Conservation (phyloP, 768 basidiomycete species). For the Galerina sulciceps region DNA sequence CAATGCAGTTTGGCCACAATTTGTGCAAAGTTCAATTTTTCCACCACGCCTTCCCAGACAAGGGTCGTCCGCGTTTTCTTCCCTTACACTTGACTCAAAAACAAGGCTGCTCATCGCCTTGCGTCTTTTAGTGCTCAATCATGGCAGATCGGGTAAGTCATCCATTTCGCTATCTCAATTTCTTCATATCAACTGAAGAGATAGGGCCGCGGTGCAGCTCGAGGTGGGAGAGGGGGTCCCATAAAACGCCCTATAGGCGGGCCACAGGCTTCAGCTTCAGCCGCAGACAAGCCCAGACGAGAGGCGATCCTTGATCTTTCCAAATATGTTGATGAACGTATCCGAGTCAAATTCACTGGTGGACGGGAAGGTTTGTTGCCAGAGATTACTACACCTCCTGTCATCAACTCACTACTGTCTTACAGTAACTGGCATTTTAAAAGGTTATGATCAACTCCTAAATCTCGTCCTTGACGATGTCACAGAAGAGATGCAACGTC, state of each 20-base stretch:
- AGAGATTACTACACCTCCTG: neutral
- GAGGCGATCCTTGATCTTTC: constrained; percentile 96
- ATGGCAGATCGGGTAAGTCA: constrained; percentile 69
- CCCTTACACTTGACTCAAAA: constrained; percentile 6
- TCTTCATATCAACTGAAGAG: constrained; percentile 39
- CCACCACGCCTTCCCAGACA: constrained; percentile 23
- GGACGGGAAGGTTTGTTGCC: constrained; percentile 80
- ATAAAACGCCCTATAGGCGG: constrained; percentile 53
- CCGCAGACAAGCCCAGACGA: constrained; percentile 79
- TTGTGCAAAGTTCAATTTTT: constrained; percentile 28
- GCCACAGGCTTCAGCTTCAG: constrained; percentile 37
- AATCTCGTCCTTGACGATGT: constrained; percentile 98
- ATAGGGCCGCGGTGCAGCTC: constrained; percentile 63
- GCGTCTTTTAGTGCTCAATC: constrained; percentile 16
- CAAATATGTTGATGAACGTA: constrained; percentile 90
- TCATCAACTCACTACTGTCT: constrained; percentile 8
- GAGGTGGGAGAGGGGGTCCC: constrained; percentile 46
- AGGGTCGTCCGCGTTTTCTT: neutral
- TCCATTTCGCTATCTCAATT: constrained; percentile 19
- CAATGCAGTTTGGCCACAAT: constrained; percentile 18
- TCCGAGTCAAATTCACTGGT: constrained; percentile 97
- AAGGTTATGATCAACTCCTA: constrained; percentile 95
- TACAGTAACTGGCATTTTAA: constrained; percentile 87
- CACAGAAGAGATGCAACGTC: constrained; percentile 62
- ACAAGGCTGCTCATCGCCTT: constrained; percentile 5